Evolutionary conservation across 2,329 filamentous ascomycete species (phyloP).

Genomic region (Xylaria hypoxylon): DNA sequence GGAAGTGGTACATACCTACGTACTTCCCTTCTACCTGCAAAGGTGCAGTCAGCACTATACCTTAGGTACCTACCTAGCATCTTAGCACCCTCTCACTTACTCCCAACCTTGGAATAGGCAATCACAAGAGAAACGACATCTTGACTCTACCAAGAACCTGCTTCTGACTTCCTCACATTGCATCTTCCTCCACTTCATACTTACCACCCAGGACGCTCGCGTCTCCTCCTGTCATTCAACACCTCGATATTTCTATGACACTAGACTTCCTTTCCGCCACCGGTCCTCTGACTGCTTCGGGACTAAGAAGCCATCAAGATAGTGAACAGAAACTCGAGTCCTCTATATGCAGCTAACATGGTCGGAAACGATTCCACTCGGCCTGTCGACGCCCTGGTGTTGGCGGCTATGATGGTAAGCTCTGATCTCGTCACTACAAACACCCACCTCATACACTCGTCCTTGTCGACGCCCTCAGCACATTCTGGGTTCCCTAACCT

Average conservation of each 20-base stretch:
- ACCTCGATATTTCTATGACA: background rate
- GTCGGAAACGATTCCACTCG: background rate
- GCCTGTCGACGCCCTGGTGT: background rate
- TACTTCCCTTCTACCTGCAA: background rate
- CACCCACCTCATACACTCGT: background rate
- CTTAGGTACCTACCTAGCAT: no score
- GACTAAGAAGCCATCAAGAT: background rate
- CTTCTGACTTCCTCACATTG: background rate
- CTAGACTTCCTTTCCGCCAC: background rate
- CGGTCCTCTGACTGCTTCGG: background rate
- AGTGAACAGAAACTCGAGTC: background rate
- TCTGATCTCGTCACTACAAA: background rate
- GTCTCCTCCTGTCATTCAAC: background rate
- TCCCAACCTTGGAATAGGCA: background rate
- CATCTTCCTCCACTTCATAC: background rate
- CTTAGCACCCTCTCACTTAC: background rate
- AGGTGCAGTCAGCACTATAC: background rate
- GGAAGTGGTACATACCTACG: background rate
- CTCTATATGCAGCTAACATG: slow-evolving; percentile 19
- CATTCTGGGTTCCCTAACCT: slow-evolving; percentile 13
- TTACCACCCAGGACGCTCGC: no score
- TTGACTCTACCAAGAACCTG: background rate
- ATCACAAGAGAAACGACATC: background rate
- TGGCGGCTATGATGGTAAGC: slow-evolving; percentile 33
- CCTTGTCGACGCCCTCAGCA: background rate